These are phyloP conservation scores for Cystofilobasidium capitatum DNA, from an alignment of 768 basidiomycete genomes.

Conservation along the genomic window DNA sequence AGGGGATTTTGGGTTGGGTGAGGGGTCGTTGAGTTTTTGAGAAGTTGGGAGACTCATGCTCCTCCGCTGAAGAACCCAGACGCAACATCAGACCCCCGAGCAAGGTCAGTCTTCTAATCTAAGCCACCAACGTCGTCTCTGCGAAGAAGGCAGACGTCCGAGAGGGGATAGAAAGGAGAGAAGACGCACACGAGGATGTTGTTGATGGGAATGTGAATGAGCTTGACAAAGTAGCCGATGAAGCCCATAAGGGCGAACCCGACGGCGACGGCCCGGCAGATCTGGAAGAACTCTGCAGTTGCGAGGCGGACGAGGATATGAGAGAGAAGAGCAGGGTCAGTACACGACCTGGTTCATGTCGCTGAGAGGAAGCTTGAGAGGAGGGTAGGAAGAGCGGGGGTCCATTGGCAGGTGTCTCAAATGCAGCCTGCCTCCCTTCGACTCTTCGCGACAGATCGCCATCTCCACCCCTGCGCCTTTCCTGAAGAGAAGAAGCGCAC, in stretches of 20 bases:
- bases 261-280: slow-evolving; percentile 90
- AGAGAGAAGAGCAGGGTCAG: too few relatives aligned
- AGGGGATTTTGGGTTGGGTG: too few relatives aligned
- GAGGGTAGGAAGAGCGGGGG: background rate
- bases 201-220: slow-evolving; percentile 98
- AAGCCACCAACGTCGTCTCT: too few relatives aligned
- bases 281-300: slow-evolving; percentile 73
- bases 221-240: slow-evolving; percentile 97
- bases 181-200: slow-evolving; percentile 89
- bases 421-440: background rate
- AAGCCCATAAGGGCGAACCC: slow-evolving; percentile 99
- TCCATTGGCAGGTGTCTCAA: background rate
- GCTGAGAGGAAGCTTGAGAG: background rate
- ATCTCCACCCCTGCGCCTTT: background rate
- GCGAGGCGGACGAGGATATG: too few relatives aligned
- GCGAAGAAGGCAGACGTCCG: too few relatives aligned
- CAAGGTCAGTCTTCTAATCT: too few relatives aligned
- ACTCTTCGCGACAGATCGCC: too few relatives aligned
- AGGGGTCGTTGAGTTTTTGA: too few relatives aligned
- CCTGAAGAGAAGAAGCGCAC: slow-evolving; percentile 43
- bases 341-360: background rate
- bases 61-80: slow-evolving; percentile 53
- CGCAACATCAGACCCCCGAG: background rate
- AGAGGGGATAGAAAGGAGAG: background rate
- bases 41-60: slow-evolving; percentile 55